Conservation (phyloP, 179 eudicot species). For the Pouteria campechiana region DNA sequence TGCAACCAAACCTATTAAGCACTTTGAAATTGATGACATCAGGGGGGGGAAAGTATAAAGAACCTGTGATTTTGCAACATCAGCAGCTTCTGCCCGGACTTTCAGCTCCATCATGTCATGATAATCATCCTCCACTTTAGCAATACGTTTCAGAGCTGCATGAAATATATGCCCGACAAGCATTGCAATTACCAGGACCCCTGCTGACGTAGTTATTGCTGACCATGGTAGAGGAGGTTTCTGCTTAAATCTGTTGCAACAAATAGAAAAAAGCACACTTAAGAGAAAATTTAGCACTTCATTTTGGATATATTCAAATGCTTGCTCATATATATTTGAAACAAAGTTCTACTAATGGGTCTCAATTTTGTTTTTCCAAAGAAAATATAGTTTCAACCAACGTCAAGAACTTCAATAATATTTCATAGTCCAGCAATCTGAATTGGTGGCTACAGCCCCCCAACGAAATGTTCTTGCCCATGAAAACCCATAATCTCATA, state of each 20-base stretch:
- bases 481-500: too few species aligned
- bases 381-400: too few species aligned
- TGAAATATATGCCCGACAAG: constrained; percentile 57
- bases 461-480: too few species aligned
- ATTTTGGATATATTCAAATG: too few species aligned
- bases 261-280: background rate
- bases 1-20: too few species aligned
- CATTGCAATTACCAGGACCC: constrained; percentile 40
- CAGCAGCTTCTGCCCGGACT: constrained; percentile 92
- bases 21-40: too few species aligned
- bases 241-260: constrained; percentile 50
- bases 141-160: constrained; percentile 58
- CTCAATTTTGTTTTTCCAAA: too few species aligned
- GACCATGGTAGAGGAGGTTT: constrained; percentile 67
- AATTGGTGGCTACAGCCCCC: too few species aligned
- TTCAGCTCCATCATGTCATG: constrained; percentile 60
- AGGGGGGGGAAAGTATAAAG: constrained; percentile 2
- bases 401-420: too few species aligned
- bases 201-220: constrained; percentile 43
- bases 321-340: background rate
- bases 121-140: constrained; percentile 45
- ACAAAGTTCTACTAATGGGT: too few species aligned
- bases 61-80: constrained; percentile 91
- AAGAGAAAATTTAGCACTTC: too few species aligned
- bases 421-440: too few species aligned